Evolutionary conservation across 192 early-diverging fungal genomes (phyloP).

Genomic region (Allomyces macrogynus): DNA sequence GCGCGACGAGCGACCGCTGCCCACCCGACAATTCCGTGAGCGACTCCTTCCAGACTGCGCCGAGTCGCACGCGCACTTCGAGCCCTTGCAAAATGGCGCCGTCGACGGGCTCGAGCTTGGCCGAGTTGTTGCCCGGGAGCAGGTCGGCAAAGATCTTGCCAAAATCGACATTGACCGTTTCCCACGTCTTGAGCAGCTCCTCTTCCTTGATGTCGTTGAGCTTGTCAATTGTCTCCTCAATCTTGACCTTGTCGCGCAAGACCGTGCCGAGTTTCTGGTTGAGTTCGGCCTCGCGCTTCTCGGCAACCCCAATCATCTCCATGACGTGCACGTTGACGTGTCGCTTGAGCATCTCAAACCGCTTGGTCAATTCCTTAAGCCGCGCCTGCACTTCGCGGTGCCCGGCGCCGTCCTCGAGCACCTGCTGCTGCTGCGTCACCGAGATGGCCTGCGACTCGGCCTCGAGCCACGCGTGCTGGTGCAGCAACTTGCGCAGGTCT

Average conservation of each 20-base stretch:
- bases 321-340: constrained; percentile 85
- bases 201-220: constrained; percentile 83
- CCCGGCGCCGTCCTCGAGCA: too few relatives aligned
- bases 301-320: constrained; percentile 80
- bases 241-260: constrained; percentile 80
- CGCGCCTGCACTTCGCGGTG: background rate
- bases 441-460: too few relatives aligned
- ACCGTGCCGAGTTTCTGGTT: constrained; percentile 78
- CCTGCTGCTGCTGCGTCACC: too few relatives aligned
- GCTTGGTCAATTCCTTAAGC: constrained; percentile 8
- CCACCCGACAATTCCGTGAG: constrained; percentile 93
- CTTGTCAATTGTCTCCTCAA: constrained; percentile 73
- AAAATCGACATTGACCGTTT: constrained; percentile 85
- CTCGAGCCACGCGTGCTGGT: too few relatives aligned
- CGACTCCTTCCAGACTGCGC: constrained; percentile 92
- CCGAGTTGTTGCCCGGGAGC: constrained; percentile 63
- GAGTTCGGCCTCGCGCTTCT: constrained; percentile 69
- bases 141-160: constrained; percentile 88
- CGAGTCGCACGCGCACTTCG: constrained; percentile 85
- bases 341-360: constrained; percentile 42
- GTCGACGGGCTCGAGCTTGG: constrained; percentile 69
- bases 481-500: too few relatives aligned
- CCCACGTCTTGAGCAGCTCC: constrained; percentile 69
- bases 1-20: constrained; percentile 84
- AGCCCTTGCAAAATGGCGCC: constrained; percentile 62